Evolutionary conservation across 2,329 filamentous ascomycete species (phyloP).

Genomic region (Malbranchea zuffiana): DNA sequence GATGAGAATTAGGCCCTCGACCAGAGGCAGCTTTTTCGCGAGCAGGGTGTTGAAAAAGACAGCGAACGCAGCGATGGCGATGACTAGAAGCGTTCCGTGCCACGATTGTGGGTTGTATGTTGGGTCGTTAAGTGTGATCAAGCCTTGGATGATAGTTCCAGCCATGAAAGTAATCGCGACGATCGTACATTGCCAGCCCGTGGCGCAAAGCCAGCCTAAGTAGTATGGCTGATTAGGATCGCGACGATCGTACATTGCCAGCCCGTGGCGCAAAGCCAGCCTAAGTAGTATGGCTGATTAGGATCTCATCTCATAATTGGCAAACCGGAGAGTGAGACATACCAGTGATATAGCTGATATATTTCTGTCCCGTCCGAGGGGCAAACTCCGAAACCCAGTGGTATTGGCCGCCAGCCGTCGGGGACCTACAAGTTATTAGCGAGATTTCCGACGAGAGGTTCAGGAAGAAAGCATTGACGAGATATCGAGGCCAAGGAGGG

Average conservation of each 20-base stretch:
- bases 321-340: constrained; percentile 34
- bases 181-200: constrained; percentile 22
- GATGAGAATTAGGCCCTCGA: constrained; percentile 23
- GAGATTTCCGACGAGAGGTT: neutral
- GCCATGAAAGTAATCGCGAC: constrained; percentile 19
- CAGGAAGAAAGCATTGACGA: neutral
- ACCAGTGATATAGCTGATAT: constrained; percentile 37
- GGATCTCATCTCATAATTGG: constrained; percentile 32
- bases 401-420: constrained; percentile 32
- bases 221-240: constrained; percentile 1
- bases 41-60: constrained; percentile 21
- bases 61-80: constrained; percentile 23
- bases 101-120: constrained; percentile 25
- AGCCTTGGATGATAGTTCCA: constrained; percentile 25
- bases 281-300: constrained; percentile 33
- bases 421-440: constrained; percentile 22
- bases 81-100: constrained; percentile 31
- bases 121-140: constrained; percentile 23
- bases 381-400: constrained; percentile 38
- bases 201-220: constrained; percentile 23
- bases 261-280: constrained; percentile 23
- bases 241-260: constrained; percentile 22
- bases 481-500: too few species aligned
- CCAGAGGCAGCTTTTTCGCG: constrained; percentile 21
- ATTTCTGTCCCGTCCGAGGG: constrained; percentile 31